Base-by-base conservation (phyloP, 1,284 basidiomycete genomes). In the Ceratobasidium sp. region DNA sequence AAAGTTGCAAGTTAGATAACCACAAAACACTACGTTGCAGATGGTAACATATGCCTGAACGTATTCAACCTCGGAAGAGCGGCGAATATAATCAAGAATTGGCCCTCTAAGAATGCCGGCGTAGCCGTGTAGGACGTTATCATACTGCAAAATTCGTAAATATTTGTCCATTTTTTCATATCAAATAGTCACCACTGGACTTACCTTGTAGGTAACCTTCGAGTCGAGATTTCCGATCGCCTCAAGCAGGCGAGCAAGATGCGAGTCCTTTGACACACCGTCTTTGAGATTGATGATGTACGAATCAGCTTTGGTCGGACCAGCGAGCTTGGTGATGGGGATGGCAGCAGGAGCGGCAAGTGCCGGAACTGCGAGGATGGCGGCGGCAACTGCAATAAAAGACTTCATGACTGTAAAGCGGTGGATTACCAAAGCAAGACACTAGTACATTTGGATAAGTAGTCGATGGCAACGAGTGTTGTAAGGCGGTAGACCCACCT, bases 221-320 rank as follows among this genome's bases (percentile, higher is more conserved):
- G 74, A 75, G 61, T 67, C 74, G 2, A 53, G 69, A 17, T 54
- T 47, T 15, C 64, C 73, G 54, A 75, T 64, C 1, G 37, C 47
- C 45, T 35, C n/a, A 49, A 66, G 10, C 8, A 75, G 63, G 20
- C 74, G 42, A 42, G 61, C 63, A 33, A 66, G 45, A 63, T 65
- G 61, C 11, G 64, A 65, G 37, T 66, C 42, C 61, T 75, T 75
- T 3, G 61, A 56, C 26, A 75, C 74, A 28, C 74, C 74, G 37
- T 75, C 74, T 51, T 56, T 65, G 33, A 75, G 74, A 15, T 75
- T 75, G 61, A 75, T 49, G 39, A 75, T 77, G 42, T 77, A 77
- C 13, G 60, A 56, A 31, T 77, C 71, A 17, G 54, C 49, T 20
- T 66, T 53, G 33, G 42, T 67, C 0, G 63, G 63, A n/a, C 76